Percentiles rank a stretch among this genome's conserved stretches.
Evolutionary conservation across 257 asterid species (phyloP).

Genomic region (Thymus mandschuricus): DNA sequence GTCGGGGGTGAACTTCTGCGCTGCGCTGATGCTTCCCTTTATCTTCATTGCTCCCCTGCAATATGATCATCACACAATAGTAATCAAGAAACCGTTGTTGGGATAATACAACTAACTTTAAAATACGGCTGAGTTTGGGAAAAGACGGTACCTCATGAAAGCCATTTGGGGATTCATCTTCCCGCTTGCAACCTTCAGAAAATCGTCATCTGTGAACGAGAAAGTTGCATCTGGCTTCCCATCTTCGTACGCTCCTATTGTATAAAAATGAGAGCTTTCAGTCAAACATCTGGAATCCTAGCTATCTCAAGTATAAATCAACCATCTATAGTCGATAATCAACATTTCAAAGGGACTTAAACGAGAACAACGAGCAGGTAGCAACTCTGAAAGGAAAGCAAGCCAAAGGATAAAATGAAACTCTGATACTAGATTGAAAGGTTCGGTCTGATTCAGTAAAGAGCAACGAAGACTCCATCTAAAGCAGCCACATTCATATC

Average conservation of each 20-base stretch:
- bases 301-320: not conserved
- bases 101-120: not conserved
- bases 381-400: not conserved
- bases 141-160: slow-evolving; percentile 57
- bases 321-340: slow-evolving; percentile 26
- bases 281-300: not conserved
- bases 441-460: not conserved
- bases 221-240: slow-evolving; percentile 97
- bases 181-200: slow-evolving; percentile 52
- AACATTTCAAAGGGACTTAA: slow-evolving; percentile 51
- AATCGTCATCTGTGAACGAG: slow-evolving; percentile 84
- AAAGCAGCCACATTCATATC: not conserved
- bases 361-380: not conserved
- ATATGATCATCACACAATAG: slow-evolving; percentile 10
- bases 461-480: too few species aligned
- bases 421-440: not conserved
- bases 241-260: slow-evolving; percentile 69
- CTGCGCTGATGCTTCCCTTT: slow-evolving; percentile 90
- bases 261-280: not conserved
- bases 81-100: not conserved
- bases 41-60: slow-evolving; percentile 87
- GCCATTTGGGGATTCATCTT: slow-evolving; percentile 69
- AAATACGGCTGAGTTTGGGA: slow-evolving; percentile 9
- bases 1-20: slow-evolving; percentile 90
- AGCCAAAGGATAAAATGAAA: not conserved